A percentile compares a stretch with the other conserved stretches of the same genome.
Conservation (phyloP, 2,329 filamentous ascomycete species). For the Zymoseptoria crescenta region DNA sequence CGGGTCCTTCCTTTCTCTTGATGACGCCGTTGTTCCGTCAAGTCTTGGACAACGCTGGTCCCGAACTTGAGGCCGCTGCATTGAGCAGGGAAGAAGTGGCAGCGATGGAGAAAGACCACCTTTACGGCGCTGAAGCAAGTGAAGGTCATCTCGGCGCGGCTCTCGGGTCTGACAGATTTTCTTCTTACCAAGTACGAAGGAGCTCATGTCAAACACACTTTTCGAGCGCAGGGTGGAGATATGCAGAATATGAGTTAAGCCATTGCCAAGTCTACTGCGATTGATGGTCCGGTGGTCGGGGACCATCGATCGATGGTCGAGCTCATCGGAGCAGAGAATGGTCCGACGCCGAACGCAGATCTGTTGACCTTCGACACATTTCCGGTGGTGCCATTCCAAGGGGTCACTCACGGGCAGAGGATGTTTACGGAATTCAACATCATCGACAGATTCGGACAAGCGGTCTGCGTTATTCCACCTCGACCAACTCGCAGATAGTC, state of each 20-base stretch:
- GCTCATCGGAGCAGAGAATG: conserved; percentile 2
- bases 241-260: not conserved
- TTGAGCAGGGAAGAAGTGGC: too few relatives aligned
- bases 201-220: conserved; percentile 3
- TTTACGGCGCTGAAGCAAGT: not conserved
- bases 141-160: not conserved
- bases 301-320: not conserved
- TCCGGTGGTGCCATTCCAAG: conserved; percentile 33
- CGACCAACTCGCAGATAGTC: conserved; percentile 29
- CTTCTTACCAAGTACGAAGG: conserved; percentile 3
- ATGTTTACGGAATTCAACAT: conserved; percentile 35
- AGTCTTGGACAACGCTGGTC: too few relatives aligned
- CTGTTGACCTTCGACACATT: not conserved
- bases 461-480: not conserved
- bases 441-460: conserved; percentile 6
- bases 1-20: too few relatives aligned
- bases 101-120: not conserved
- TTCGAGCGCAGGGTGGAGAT: not conserved
- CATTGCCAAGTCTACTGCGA: not conserved
- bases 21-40: too few relatives aligned
- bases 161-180: conserved; percentile 4
- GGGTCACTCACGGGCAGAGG: conserved; percentile 43
- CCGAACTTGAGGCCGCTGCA: too few relatives aligned
- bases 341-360: conserved; percentile 1
- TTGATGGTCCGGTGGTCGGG: not conserved